Base-by-base conservation (phyloP, 257 asterid species). In the Leptodermis oblonga region DNA sequence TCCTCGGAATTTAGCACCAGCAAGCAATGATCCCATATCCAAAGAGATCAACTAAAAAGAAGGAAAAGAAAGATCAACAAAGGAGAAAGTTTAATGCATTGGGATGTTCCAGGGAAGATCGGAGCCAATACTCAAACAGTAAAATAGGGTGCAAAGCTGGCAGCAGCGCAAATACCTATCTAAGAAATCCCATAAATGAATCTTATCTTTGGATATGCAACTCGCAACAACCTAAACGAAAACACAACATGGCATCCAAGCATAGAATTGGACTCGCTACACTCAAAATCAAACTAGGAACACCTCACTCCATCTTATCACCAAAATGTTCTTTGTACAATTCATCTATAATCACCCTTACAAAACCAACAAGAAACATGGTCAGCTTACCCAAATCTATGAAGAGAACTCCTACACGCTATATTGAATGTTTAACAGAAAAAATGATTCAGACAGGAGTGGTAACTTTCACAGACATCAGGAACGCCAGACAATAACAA, bases 1-100 rank as follows among this genome's bases (percentile, higher is more conserved):
- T 70, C 98, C 96, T 25, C 96, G 90, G 76, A 76, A 92, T 79
- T 92, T 92, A 30, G 98, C 92, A 55, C 98, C 98, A 78, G 96
- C 96, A 78, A 87, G 92, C 84, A 92, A 81, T 26, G 95, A 84
- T 70, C 98, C 96, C 96, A 92, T 92, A 80, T 92, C 96, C 78
- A 89, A 78, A 36, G 96, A 92, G 68, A 92, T 92, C 89, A 92
- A 81, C 96, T 91, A 76, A 61, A 56, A 20, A 18, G 10, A 0
- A 67, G 78, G 62, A 48, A 62, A 49, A 31, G 56, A 58, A 62
- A n/a, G 49, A 37, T 37, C 1, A 31, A 62, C 49, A 59, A 30
- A 14, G 41, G 67, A 70, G 77, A 65, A 52, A 65, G 41, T 20
- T 61, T 46, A 34, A 59, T 28, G 17, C 42, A 13, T 37, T 23